Evolutionary conservation across 768 basidiomycete species (phyloP), one percentile per base, ranked within the genome.

Genomic region (Trametopsis cervina): DNA sequence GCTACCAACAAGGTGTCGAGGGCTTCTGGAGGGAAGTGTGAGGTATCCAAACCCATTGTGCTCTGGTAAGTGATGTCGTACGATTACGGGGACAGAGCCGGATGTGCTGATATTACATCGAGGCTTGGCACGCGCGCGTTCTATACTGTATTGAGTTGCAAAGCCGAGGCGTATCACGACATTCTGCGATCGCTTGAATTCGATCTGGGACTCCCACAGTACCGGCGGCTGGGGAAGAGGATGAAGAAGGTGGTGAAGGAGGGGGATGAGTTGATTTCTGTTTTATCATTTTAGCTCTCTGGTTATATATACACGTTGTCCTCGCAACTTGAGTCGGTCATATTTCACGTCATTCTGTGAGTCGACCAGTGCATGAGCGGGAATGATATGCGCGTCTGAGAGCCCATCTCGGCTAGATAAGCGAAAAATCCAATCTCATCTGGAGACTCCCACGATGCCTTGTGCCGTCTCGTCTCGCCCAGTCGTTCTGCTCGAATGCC

Each of bases 101-200:
- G n/a, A n/a, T n/a, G n/a, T n/a, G n/a, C n/a, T n/a, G n/a, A n/a
- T n/a, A n/a, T n/a, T n/a, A n/a, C n/a, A n/a, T 33, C 18, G n/a
- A 94, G 91, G 89, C 75, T 94, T 20, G 88, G 89, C 36, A 74
- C 73, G 40, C 82, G 84, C 51, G 92, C 92, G 2, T 93, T 94
- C 63, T 72, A 79, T 57, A 66, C 75, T 9, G 73, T 90, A 43
- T 62, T 93, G 3, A 70, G 70, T 12, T 69, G 65, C 41, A 83
- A 76, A 51, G 71, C 76, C 5, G 66, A 75, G 23, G 63, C 63
- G 11, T 84, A 85, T 57, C 46, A 54, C 7, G 46, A 64, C 2
- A 27, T 87, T 2, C 59, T 87, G 49, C 71, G 63, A 50, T 62
- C 63, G 44, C 68, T 89, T 10, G 66, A 62, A 9, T 70, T 72